Conservation (phyloP, 495 filamentous ascomycete genomes). For the Annulohypoxylon nitens region DNA sequence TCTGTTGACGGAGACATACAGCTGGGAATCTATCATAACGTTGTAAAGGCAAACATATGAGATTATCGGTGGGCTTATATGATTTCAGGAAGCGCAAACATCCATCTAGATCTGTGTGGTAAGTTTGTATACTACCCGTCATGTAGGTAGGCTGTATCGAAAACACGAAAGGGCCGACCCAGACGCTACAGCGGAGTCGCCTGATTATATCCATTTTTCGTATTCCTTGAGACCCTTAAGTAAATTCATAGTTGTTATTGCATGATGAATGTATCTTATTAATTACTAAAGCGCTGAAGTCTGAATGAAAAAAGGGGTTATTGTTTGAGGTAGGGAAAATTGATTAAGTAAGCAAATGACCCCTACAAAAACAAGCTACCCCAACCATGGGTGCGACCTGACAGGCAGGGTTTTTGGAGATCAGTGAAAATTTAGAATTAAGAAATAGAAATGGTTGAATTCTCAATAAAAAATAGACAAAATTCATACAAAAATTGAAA, state of each 20-base stretch:
- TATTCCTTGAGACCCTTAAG: too few relatives aligned
- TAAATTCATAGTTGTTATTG: too few relatives aligned
- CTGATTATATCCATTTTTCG: too few relatives aligned
- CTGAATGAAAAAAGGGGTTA: background rate
- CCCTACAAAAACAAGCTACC: background rate
- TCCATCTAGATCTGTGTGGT: too few relatives aligned
- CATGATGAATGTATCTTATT: too few relatives aligned
- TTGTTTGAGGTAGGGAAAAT: background rate
- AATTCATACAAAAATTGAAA: background rate
- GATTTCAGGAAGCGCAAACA: too few relatives aligned
- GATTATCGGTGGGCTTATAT: background rate
- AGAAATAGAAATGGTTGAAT: background rate
- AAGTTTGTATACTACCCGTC: too few relatives aligned
- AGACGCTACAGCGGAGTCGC: too few relatives aligned
- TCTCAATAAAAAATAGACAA: background rate
- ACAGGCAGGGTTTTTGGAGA: background rate
- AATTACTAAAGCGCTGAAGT: too few relatives aligned
- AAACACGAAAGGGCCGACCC: too few relatives aligned
- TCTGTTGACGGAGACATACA: background rate
- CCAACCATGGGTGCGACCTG: too few relatives aligned
- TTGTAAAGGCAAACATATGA: background rate
- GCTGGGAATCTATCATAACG: background rate
- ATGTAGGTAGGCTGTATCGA: too few relatives aligned
- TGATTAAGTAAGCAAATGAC: background rate
- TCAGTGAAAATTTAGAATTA: background rate